phyloP scores from a whole-genome alignment of 306 rosid species.

The Rosa multiflora region DNA sequence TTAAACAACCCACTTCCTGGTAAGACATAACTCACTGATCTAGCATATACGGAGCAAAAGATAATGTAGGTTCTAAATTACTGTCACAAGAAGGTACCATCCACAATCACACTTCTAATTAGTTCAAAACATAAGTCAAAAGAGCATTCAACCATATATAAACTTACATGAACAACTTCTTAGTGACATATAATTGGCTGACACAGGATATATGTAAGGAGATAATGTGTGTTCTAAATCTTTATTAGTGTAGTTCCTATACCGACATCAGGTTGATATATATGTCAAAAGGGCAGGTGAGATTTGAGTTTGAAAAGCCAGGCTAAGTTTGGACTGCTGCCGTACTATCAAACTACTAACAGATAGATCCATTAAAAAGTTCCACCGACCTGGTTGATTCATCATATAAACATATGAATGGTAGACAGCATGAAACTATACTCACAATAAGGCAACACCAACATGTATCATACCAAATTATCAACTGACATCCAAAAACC shows the following conservation, averaged over 20 bases:
- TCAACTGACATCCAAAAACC: neutral
- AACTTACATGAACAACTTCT: neutral
- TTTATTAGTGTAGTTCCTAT: neutral
- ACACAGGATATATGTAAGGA: neutral
- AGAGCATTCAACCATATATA: neutral
- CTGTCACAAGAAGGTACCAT: neutral
- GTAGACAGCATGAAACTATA: neutral
- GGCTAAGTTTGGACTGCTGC: neutral
- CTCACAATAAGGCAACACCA: neutral
- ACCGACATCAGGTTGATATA: neutral
- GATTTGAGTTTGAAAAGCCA: neutral
- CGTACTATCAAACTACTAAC: neutral
- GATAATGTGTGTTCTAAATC: neutral
- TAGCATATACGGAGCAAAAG: neutral
- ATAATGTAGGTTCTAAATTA: neutral
- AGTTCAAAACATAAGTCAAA: neutral
- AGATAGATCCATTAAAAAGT: neutral
- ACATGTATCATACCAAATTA: neutral
- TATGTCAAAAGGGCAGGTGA: neutral
- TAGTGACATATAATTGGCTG: neutral
- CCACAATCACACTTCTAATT: neutral
- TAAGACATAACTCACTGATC: neutral
- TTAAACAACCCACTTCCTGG: neutral
- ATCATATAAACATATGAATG: neutral
- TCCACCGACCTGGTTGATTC: neutral